Evolutionary conservation across 805 yeast species (phyloP).

Genomic region (Candida cerambycidarum): DNA sequence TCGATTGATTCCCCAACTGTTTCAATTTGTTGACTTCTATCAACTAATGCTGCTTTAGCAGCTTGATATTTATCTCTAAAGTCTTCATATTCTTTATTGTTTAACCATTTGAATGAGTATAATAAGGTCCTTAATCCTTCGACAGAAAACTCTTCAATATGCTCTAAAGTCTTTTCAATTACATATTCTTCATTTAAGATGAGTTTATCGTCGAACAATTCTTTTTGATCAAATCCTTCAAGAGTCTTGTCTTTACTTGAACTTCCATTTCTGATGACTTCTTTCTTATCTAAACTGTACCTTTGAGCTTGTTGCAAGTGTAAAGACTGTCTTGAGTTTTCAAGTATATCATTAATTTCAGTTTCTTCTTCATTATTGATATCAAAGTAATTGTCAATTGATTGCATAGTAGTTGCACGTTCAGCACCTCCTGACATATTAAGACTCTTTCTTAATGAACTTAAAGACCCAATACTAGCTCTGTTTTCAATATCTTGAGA

Average conservation of each 20-base stretch:
- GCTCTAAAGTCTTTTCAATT: slow-evolving; percentile 81
- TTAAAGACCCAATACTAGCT: slow-evolving; percentile 26
- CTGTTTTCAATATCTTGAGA: slow-evolving; percentile 32
- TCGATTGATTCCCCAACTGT: slow-evolving; percentile 74
- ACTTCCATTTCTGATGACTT: background rate
- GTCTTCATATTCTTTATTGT: slow-evolving; percentile 51
- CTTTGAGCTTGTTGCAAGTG: slow-evolving; percentile 58
- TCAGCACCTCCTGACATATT: slow-evolving; percentile 16
- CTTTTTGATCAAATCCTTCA: slow-evolving; percentile 3
- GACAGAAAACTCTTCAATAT: slow-evolving; percentile 90
- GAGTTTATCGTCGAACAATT: slow-evolving; percentile 49
- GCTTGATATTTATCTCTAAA: slow-evolving; percentile 70
- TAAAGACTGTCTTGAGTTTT: slow-evolving; percentile 55
- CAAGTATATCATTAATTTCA: slow-evolving; percentile 54
- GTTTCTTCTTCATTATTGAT: slow-evolving; percentile 42
- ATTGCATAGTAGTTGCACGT: slow-evolving; percentile 22
- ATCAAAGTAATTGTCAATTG: slow-evolving; percentile 52
- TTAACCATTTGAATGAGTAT: slow-evolving; percentile 76
- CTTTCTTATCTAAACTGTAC: slow-evolving; percentile 39
- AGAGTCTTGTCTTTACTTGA: background rate
- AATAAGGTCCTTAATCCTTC: slow-evolving; percentile 91
- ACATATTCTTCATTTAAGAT: slow-evolving; percentile 72
- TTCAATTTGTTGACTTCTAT: slow-evolving; percentile 68
- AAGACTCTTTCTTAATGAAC: slow-evolving; percentile 31
- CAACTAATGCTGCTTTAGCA: slow-evolving; percentile 73